phyloP scores from a whole-genome alignment of 345 rosid genomes.

The Bruguiera sexangula region DNA sequence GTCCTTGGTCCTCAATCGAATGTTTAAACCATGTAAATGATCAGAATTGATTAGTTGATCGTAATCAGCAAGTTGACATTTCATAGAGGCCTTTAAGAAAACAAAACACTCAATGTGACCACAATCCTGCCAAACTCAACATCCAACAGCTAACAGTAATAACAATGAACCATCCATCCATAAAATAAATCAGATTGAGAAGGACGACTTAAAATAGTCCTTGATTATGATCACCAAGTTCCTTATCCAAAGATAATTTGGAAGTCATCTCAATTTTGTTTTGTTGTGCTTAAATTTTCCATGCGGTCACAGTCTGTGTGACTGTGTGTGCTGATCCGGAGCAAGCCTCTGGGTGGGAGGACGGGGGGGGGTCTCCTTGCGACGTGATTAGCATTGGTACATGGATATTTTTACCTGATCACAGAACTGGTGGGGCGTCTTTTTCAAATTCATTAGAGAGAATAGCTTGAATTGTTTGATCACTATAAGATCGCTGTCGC shows the following conservation, averaged over 20 bases:
- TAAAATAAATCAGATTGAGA: constrained; percentile 12
- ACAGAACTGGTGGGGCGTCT: constrained; percentile 19
- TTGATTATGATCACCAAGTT: not conserved
- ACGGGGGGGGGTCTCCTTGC: not conserved
- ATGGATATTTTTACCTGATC: not conserved
- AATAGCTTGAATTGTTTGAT: constrained; percentile 5
- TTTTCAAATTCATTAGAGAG: constrained; percentile 18
- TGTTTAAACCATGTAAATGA: not conserved
- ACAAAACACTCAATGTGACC: not conserved
- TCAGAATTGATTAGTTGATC: not conserved
- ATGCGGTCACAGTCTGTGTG: constrained; percentile 16
- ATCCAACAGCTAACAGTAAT: not conserved
- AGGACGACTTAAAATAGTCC: constrained; percentile 11
- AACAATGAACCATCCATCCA: not conserved
- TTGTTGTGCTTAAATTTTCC: constrained; percentile 9
- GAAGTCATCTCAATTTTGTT: constrained; percentile 10
- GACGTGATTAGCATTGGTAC: not conserved
- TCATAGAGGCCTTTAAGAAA: not conserved
- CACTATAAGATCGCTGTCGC: constrained; percentile 13
- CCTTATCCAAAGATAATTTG: constrained; percentile 23
- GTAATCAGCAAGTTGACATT: constrained; percentile 14
- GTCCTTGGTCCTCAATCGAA: not conserved
- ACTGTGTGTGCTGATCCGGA: not conserved
- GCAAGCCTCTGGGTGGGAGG: not conserved
- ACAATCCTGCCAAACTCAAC: not conserved